Evolutionary conservation across 2,329 filamentous ascomycete genomes (phyloP), one percentile per base, ranked within the genome.

Genomic region (Curvularia spicifera): DNA sequence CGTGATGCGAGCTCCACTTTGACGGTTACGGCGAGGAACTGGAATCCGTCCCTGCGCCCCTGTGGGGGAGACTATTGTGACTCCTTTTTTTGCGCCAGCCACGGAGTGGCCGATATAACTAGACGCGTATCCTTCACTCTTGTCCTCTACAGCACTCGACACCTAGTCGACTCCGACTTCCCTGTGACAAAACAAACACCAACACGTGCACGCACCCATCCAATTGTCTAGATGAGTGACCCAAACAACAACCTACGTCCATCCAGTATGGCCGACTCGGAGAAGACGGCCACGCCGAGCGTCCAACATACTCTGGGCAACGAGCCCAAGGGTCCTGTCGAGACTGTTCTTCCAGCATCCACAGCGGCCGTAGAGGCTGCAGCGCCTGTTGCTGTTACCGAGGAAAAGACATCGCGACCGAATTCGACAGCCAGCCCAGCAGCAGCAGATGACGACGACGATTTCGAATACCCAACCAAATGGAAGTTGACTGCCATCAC

Each of bases 391-490:
- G 47, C 50, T 5, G 37, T 20, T 22, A 18, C n/a, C n/a, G 45
- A n/a, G 22, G 57, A 57, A 40, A 48, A 53, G 44, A 59, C 52
- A 18, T 60, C 66, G 18, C 66, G 66, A 54, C 60, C 61, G 37
- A 60, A 61, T 26, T 69, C 68, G 5, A 54, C 67, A 47, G 54
- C 48, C n/a, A 65, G 57, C 57, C 57, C 52, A 24, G 39, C 57
- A 29, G 1, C 47, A 29, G 4, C 47, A 20, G 15, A 8, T 22
- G 42, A 70, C 5, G 71, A 71, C 4, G 72, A 71, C 29, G 59
- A 69, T 22, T 70, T 73, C 46, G 74, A 73, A n/a, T 77, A 77
- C 47, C 74, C 74, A 0, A 74, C 67, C 1, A 67, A 68, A 51
- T 75, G 71, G 69, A 74, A 70, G 53, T 64, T 77, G 5, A 55